Conservation (phyloP, 2,329 filamentous ascomycete genomes). For the Tetracladium maxilliforme region DNA sequence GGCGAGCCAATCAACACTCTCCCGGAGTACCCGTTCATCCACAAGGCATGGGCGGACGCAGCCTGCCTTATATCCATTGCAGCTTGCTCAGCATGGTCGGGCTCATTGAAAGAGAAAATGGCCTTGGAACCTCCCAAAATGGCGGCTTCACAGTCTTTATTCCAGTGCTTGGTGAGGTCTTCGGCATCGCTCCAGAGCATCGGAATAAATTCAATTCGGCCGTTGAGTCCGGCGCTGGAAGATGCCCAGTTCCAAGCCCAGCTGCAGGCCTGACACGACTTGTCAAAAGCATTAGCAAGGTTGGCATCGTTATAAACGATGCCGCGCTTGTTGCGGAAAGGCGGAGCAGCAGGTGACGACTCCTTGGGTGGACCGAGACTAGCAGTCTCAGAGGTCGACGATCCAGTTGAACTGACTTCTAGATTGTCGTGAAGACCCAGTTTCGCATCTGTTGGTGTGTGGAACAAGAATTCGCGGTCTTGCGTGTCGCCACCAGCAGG, state of each 20-base stretch:
- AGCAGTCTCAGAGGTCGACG: slow-evolving; percentile 3
- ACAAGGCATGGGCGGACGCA: slow-evolving; percentile 20
- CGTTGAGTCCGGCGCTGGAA: slow-evolving; percentile 17
- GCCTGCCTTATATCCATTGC: slow-evolving; percentile 25
- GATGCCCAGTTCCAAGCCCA: slow-evolving; percentile 62
- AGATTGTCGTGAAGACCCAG: slow-evolving; percentile 1
- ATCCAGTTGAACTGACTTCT: slow-evolving; percentile 1
- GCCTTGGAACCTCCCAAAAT: slow-evolving; percentile 37
- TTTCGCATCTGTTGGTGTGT: too few relatives aligned
- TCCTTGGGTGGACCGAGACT: not conserved
- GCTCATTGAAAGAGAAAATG: slow-evolving; percentile 60
- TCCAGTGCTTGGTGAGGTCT: slow-evolving; percentile 33
- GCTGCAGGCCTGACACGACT: slow-evolving; percentile 16
- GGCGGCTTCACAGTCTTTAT: slow-evolving; percentile 29
- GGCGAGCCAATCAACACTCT: slow-evolving; percentile 28
- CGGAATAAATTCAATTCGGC: slow-evolving; percentile 47
- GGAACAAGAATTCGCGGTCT: too few relatives aligned
- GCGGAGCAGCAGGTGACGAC: not conserved
- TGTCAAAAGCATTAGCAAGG: slow-evolving; percentile 34
- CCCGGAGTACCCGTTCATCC: slow-evolving; percentile 27
- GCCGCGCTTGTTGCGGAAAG: slow-evolving; percentile 39
- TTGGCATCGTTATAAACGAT: slow-evolving; percentile 48
- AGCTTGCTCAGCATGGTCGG: slow-evolving; percentile 44
- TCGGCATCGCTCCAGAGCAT: slow-evolving; percentile 43
- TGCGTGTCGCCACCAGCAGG: too few relatives aligned